Conservation (phyloP, 306 rosid species). For the Trifolium pratense region DNA sequence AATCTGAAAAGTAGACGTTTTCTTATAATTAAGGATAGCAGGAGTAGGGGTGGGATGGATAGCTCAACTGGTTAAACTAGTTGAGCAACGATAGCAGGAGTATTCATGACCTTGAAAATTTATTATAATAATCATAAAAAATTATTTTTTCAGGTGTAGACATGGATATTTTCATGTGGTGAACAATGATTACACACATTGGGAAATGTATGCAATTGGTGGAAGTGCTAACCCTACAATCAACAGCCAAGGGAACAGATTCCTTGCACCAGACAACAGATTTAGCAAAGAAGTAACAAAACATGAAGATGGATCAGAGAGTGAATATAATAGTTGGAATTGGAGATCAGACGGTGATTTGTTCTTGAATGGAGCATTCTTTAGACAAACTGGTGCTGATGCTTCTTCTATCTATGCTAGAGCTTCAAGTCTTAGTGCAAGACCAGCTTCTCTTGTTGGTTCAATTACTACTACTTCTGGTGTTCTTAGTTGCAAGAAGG, state of each 20-base stretch:
- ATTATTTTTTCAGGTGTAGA: conserved; percentile 65
- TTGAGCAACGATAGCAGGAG: too few species aligned
- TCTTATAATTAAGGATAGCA: too few species aligned
- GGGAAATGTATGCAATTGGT: conserved; percentile 98
- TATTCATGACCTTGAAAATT: not conserved
- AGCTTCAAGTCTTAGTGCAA: conserved; percentile 80
- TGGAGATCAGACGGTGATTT: conserved; percentile 92
- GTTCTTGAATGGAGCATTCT: conserved; percentile 81
- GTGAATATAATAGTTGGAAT: conserved; percentile 76
- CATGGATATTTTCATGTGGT: conserved; percentile 90
- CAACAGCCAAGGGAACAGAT: conserved; percentile 84
- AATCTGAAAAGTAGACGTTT: too few species aligned
- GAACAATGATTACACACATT: conserved; percentile 91
- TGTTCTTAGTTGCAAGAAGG: conserved; percentile 69
- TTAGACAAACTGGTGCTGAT: conserved; percentile 71
- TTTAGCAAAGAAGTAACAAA: conserved; percentile 80
- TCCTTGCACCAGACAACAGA: conserved; percentile 66
- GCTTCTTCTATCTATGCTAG: conserved; percentile 70
- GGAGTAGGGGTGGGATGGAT: too few species aligned
- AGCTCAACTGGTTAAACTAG: too few species aligned
- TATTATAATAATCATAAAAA: not conserved
- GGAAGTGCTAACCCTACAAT: conserved; percentile 92
- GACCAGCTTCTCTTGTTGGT: conserved; percentile 84
- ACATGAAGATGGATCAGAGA: conserved; percentile 70
- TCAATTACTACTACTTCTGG: conserved; percentile 84